Base-by-base conservation (phyloP, 441 rosid genomes). In the Capsella rubella region DNA sequence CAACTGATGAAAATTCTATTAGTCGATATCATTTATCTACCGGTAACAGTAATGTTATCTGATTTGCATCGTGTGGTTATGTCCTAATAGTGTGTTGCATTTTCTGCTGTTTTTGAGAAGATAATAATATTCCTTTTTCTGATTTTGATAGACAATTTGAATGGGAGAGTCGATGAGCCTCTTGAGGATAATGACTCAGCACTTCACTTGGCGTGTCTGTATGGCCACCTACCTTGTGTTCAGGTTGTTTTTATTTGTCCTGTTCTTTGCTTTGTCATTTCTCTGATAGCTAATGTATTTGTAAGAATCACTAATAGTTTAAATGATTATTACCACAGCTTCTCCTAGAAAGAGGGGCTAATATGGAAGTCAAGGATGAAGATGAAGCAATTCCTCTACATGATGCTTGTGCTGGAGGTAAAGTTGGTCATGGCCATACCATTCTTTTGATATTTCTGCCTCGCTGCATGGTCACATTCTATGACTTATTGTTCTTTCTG, bases 331-430 rank as follows among this genome's bases (percentile, higher is more conserved):
- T 10, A 8, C 15, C 81, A 34, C 82, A 92, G 97, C 84, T 95
- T 35, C 98, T 95, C 45, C 28, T 88, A 75, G 98, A 88, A 71
- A 86, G 95, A 84, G 99, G 95, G 31, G 98, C 98, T 74, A 63
- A 83, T 72, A 59, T 95, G 73, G 99, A 95, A 79, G 86, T 83
- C n/a, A 86, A 78, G 83, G 99, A 92, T 73, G 92, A 86, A 83
- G 93, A 92, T 10, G 92, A 95, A 27, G 97, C 93, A 3, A 69
- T 92, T 78, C 97, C 99, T 79, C 69, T 95, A 66, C 97, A 92
- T 67, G 93, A 95, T 84, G 96, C 97, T 57, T 90, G 91, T 80
- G 95, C 91, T 0, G 92, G 96, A 75, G 97, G 97, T 95, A 73
- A 72, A 80, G 14, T 51, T 35, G 54, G 40, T 28, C 66, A 65